phyloP scores from a whole-genome alignment of 495 filamentous ascomycete genomes.

The Penicillium robsamsonii region DNA sequence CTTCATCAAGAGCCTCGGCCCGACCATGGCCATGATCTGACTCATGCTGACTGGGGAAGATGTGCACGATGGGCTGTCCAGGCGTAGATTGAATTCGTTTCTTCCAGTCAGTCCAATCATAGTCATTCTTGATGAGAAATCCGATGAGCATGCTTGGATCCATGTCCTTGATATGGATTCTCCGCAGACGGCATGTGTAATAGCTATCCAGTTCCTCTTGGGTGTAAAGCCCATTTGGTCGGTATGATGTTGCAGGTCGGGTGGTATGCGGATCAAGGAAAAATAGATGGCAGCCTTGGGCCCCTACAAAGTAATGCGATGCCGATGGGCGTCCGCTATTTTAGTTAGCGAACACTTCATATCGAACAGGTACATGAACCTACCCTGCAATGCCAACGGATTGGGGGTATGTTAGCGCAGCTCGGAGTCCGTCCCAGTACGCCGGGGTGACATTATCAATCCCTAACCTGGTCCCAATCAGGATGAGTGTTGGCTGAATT shows the following conservation, averaged over 20 bases:
- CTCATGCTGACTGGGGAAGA: slow-evolving; percentile 59
- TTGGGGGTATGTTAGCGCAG: slow-evolving; percentile 77
- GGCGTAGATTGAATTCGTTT: slow-evolving; percentile 61
- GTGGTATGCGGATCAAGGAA: slow-evolving; percentile 93
- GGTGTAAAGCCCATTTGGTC: slow-evolving; percentile 54
- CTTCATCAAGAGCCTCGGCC: slow-evolving; percentile 79
- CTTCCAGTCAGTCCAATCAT: slow-evolving; percentile 85
- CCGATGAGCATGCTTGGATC: slow-evolving; percentile 98
- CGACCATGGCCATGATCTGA: slow-evolving; percentile 57
- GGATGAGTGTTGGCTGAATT: slow-evolving; percentile 82
- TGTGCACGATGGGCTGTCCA: slow-evolving; percentile 82
- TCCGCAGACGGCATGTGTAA: slow-evolving; percentile 80
- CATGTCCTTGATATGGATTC: slow-evolving; percentile 86
- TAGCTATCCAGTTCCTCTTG: slow-evolving; percentile 75
- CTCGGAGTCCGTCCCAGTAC: slow-evolving; percentile 86
- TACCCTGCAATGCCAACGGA: slow-evolving; percentile 96
- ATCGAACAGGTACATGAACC: slow-evolving; percentile 21
- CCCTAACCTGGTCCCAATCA: slow-evolving; percentile 83
- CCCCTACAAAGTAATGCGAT: slow-evolving; percentile 95
- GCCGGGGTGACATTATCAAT: slow-evolving; percentile 91
- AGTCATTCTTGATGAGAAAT: slow-evolving; percentile 81
- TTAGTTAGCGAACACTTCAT: slow-evolving; percentile 5
- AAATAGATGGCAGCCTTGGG: slow-evolving; percentile 85
- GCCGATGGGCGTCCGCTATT: slow-evolving; percentile 80
- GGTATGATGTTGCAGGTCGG: slow-evolving; percentile 62